Conservation (phyloP, 2,329 filamentous ascomycete genomes). For the Penicillium sp. region DNA sequence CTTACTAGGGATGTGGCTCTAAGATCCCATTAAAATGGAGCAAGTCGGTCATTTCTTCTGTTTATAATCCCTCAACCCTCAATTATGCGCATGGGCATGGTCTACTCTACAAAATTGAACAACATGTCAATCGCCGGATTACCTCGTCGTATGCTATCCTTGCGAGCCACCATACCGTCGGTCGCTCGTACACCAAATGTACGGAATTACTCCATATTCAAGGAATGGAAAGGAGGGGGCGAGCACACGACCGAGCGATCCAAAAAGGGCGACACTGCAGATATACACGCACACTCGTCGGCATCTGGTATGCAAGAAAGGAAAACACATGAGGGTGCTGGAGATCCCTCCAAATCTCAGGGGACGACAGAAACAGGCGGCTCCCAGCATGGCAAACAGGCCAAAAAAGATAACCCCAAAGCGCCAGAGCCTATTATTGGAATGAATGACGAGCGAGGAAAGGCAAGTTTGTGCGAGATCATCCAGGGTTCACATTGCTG, state of each 20-base stretch:
- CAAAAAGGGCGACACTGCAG: conserved; percentile 33
- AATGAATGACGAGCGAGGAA: conserved; percentile 55
- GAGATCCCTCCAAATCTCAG: conserved; percentile 42
- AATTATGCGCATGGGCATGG: not conserved
- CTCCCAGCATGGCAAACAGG: conserved; percentile 38
- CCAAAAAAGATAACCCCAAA: conserved; percentile 51
- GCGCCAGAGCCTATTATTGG: conserved; percentile 55
- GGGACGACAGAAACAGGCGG: conserved; percentile 45
- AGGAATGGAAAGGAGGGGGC: conserved; percentile 39
- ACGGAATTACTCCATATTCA: conserved; percentile 22
- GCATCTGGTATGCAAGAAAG: conserved; percentile 35
- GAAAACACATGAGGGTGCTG: conserved; percentile 27
- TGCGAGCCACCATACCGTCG: conserved; percentile 18
- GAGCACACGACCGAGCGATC: conserved; percentile 37
- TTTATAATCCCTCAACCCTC: not conserved
- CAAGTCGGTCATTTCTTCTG: not conserved
- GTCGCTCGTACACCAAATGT: conserved; percentile 8
- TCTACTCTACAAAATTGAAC: not conserved
- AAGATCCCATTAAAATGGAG: not conserved
- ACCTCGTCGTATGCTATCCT: conserved; percentile 16
- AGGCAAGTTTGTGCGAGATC: conserved; percentile 33
- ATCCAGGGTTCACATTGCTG: conserved; percentile 4
- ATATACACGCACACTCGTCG: conserved; percentile 33
- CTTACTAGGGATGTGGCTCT: too few relatives aligned
- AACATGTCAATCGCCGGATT: conserved; percentile 12